These are phyloP conservation scores for Pelargonium cotyledonis DNA, from an alignment of 441 rosid genomes.

Conservation along the genomic window DNA sequence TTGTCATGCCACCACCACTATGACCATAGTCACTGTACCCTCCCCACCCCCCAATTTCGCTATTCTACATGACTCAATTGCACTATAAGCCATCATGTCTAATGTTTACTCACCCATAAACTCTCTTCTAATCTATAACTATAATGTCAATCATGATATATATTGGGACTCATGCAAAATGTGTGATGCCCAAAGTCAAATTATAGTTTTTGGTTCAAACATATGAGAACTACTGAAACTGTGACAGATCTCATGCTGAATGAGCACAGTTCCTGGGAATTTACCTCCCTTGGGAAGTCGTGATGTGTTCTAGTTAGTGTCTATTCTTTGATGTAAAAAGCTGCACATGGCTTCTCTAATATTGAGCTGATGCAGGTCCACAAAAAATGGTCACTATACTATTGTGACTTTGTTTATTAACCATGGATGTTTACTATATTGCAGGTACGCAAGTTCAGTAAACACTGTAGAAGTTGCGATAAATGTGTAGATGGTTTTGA, in stretches of 20 bases:
- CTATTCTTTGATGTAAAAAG: neutral
- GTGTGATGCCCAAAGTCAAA: too few species aligned
- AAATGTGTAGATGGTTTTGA: constrained; percentile 67
- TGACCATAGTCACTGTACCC: neutral
- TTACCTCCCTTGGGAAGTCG: neutral
- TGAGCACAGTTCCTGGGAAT: neutral
- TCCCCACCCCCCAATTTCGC: neutral
- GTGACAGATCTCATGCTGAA: neutral
- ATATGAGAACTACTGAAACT: neutral
- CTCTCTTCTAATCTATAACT: neutral
- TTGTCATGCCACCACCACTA: neutral
- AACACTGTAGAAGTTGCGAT: constrained; percentile 69
- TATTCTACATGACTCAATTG: neutral
- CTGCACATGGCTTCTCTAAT: neutral
- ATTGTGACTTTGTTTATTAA: constrained; percentile 8
- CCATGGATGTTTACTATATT: constrained; percentile 16
- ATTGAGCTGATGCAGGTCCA: neutral
- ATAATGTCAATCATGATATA: neutral
- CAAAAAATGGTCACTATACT: neutral
- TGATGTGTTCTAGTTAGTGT: neutral
- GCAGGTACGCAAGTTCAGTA: constrained; percentile 67
- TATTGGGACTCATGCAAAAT: too few species aligned
- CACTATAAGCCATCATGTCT: neutral
- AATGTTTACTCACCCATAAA: neutral
- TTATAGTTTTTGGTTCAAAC: neutral